These are phyloP conservation scores for Phoma sp. DNA, from an alignment of 2,329 filamentous ascomycete species.

Conservation along the genomic window DNA sequence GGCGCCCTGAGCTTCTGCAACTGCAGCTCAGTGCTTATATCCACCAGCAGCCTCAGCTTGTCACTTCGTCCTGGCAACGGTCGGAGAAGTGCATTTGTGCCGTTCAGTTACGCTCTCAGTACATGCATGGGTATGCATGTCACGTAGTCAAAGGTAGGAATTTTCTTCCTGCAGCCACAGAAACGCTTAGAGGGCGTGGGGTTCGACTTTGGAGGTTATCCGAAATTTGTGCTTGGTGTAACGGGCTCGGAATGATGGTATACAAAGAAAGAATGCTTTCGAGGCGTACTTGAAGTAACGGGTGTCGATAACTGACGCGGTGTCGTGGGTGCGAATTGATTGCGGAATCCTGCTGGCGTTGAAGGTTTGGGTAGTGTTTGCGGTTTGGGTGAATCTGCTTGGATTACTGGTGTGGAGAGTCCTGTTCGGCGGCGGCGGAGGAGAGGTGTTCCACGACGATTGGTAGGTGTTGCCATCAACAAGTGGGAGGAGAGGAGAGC, in stretches of 20 bases:
- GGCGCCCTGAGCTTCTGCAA: too few species aligned
- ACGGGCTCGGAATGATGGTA: background rate
- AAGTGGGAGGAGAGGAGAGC: too few species aligned
- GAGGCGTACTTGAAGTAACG: background rate
- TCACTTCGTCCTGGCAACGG: conserved; percentile 51
- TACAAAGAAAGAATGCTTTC: background rate
- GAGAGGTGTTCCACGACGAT: too few species aligned
- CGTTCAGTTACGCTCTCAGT: background rate
- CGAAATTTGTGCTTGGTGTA: background rate
- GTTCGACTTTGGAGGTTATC: too few species aligned
- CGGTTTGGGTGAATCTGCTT: background rate
- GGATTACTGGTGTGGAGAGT: too few species aligned
- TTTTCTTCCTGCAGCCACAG: background rate
- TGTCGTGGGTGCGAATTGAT: too few species aligned
- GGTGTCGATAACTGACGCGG: background rate
- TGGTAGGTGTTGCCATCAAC: too few species aligned
- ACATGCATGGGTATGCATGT: background rate
- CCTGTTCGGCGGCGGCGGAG: too few species aligned
- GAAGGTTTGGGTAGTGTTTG: background rate
- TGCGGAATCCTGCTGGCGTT: too few species aligned
- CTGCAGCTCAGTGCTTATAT: background rate
- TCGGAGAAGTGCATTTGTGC: conserved; percentile 39
- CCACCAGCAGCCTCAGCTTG: background rate
- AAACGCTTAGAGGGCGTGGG: background rate
- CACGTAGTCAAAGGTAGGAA: background rate